These are phyloP conservation scores for Chaetomidium leptoderma DNA, from an alignment of 495 filamentous ascomycete genomes.

Conservation along the genomic window DNA sequence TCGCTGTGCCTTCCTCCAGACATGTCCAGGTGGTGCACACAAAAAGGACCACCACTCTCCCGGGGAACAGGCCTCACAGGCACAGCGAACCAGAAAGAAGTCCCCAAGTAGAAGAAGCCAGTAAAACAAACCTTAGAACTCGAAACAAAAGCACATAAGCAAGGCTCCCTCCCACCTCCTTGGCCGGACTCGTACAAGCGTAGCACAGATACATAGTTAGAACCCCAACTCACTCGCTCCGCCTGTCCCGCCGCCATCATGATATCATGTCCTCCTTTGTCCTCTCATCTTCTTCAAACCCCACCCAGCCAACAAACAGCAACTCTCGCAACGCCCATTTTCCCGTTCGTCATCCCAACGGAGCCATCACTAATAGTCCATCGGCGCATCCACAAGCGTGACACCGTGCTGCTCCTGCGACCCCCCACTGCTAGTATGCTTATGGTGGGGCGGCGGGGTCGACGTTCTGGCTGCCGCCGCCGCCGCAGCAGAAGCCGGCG, in stretches of 20 bases:
- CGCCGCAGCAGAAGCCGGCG: constrained; percentile 27
- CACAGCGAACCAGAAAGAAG: too few relatives aligned
- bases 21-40: too few relatives aligned
- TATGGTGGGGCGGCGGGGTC: constrained; percentile 11
- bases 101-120: neutral
- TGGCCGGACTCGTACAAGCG: constrained; percentile 12
- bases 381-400: constrained; percentile 33
- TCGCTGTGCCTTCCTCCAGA: too few relatives aligned
- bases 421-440: constrained; percentile 8
- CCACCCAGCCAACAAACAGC: neutral
- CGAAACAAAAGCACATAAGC: neutral
- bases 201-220: constrained; percentile 11
- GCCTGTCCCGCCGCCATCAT: constrained; percentile 1
- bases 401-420: constrained; percentile 30
- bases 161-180: neutral
- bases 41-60: too few relatives aligned
- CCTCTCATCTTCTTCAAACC: neutral
- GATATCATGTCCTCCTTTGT: constrained; percentile 2
- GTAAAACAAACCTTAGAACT: neutral
- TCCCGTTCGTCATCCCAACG: neutral
- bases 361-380: constrained; percentile 34
- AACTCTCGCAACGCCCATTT: neutral
- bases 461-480: constrained; percentile 7
- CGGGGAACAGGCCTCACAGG: too few relatives aligned
- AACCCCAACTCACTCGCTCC: constrained; percentile 11